Evolutionary conservation across 768 basidiomycete species (phyloP), one percentile per base, ranked within the genome.

Genomic region (Fistulinella prunicolor): DNA sequence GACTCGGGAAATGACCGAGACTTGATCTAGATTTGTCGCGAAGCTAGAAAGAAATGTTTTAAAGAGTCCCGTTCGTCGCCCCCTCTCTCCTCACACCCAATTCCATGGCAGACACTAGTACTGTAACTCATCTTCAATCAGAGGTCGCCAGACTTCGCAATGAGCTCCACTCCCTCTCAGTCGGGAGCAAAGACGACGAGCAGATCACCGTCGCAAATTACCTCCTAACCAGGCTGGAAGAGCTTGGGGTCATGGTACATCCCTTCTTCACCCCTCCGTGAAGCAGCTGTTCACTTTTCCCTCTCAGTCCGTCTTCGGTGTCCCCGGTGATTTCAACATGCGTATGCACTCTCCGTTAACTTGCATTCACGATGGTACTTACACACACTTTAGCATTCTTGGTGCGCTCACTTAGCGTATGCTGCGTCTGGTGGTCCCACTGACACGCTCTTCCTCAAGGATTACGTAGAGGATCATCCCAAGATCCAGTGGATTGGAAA

Each of bases 281-380:
- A 28, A 9, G 9, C 6, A 34, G 9, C 42, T n/a, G 24, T 47
- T 22, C 28, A 14, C 2, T 8, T 13, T 43, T 7, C 46, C 39
- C 34, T 21, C 50, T 9, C 49, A 92, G 88, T 76, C 79, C 38
- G 77, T 92, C 72, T 92, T 93, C 47, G 90, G 89, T 14, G 77
- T 92, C 0, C 90, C 90, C 0, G 90, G 90, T n/a, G 89, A 92
- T 64, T 91, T 89, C 55, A 90, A 90, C 62, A 77, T 91, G 38
- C 85, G 73, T 71, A 55, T 9, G 70, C 60, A 10, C 50, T 12
- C 0, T 35, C 17, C 1, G 14, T 49, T 21, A 1, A 1, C 19
- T 40, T 13, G 13, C n/a, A 7, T 39, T 6, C 3, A n/a, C 1
- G 19, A 1, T 34, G 20, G n/a, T 4, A 1, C 42, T 65, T 3